Evolutionary conservation across 352 stramenopile species (phyloP).

Genomic region (Pythium scleroteichum): DNA sequence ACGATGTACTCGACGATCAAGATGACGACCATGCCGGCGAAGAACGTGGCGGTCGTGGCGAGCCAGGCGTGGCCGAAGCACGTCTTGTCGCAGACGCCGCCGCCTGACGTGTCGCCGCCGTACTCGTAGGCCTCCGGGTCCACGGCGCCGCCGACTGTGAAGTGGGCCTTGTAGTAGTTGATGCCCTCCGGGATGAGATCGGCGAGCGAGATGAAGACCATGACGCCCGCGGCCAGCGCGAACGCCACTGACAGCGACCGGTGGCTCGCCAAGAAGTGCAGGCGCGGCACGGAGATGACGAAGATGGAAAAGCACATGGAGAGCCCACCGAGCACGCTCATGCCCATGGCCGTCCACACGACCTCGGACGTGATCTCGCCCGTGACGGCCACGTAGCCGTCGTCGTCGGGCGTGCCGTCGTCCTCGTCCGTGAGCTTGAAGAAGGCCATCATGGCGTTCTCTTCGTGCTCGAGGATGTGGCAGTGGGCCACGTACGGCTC

Average conservation of each 20-base stretch:
- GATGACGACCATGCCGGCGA: constrained; percentile 57
- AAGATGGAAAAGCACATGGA: constrained; percentile 64
- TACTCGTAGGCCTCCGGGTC: constrained; percentile 73
- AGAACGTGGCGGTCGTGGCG: constrained; percentile 55
- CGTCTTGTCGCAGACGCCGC: constrained; percentile 51
- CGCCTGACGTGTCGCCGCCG: constrained; percentile 34
- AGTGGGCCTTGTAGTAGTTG: constrained; percentile 45
- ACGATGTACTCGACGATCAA: constrained; percentile 63
- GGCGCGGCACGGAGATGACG: constrained; percentile 63
- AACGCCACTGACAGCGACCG: constrained; percentile 60
- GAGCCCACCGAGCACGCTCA: constrained; percentile 68
- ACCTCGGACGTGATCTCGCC: constrained; percentile 49
- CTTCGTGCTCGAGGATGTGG: constrained; percentile 79
- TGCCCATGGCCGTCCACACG: constrained; percentile 66
- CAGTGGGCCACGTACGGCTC: constrained; percentile 77
- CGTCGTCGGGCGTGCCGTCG: constrained; percentile 42
- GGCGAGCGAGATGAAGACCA: constrained; percentile 74
- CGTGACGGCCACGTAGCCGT: constrained; percentile 37
- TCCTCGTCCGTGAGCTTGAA: constrained; percentile 62
- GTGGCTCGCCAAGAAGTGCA: constrained; percentile 65
- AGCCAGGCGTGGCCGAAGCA: constrained; percentile 63
- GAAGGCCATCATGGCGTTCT: constrained; percentile 74
- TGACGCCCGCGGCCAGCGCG: constrained; percentile 65
- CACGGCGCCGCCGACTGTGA: constrained; percentile 44
- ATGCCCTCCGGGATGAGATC: constrained; percentile 63